phyloP scores from a whole-genome alignment of 2,329 filamentous ascomycete genomes.

The Phoma sp. region DNA sequence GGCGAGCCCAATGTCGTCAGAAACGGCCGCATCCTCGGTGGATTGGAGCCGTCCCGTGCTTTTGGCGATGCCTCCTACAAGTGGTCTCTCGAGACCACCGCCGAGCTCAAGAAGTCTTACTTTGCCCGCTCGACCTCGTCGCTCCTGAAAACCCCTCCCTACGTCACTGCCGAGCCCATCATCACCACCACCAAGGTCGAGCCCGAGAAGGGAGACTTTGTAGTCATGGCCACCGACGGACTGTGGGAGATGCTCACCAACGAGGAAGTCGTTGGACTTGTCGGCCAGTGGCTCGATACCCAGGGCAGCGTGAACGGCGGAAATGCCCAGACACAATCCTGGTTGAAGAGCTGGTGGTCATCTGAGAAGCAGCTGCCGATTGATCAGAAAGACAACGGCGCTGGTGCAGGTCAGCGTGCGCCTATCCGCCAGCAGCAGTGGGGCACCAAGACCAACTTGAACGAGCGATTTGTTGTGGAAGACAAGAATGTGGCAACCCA shows the following conservation, averaged over 20 bases:
- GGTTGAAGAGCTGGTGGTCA: constrained; percentile 75
- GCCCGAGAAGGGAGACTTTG: constrained; percentile 89
- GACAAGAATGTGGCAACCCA: constrained; percentile 98
- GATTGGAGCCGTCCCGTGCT: constrained; percentile 89
- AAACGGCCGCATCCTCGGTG: constrained; percentile 89
- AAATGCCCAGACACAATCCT: constrained; percentile 59
- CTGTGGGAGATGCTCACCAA: constrained; percentile 99
- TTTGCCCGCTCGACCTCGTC: constrained; percentile 82
- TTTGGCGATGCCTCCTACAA: constrained; percentile 98
- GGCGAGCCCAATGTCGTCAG: constrained; percentile 86
- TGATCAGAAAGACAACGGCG: constrained; percentile 65
- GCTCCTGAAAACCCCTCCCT: constrained; percentile 87
- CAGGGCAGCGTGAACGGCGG: constrained; percentile 60
- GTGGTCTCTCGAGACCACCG: constrained; percentile 86
- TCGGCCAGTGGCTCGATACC: constrained; percentile 94
- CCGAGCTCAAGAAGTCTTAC: constrained; percentile 82
- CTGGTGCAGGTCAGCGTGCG: constrained; percentile 75
- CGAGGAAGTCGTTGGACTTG: constrained; percentile 94
- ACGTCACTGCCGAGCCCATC: constrained; percentile 95
- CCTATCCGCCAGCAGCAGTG: constrained; percentile 92
- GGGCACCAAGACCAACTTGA: constrained; percentile 76
- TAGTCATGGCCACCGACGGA: constrained; percentile 95
- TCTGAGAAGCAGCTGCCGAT: constrained; percentile 72
- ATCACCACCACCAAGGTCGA: constrained; percentile 92
- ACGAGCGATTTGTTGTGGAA: constrained; percentile 87